phyloP scores from a whole-genome alignment of 1,284 basidiomycete species.

The Cryptococcus sp. region DNA sequence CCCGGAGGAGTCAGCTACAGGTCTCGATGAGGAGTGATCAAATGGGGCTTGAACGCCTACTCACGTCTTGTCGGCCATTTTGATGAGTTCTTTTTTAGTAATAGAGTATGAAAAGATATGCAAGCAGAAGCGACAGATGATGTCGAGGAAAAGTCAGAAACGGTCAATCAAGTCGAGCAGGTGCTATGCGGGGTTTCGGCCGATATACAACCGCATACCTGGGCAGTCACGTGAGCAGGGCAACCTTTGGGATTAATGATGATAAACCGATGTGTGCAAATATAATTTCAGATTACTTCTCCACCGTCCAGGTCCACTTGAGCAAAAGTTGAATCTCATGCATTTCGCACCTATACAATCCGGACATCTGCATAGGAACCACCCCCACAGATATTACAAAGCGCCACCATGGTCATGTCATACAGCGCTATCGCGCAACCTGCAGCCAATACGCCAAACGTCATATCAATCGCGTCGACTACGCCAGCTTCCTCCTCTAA shows the following conservation, averaged over 20 bases:
- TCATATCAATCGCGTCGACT: conserved; percentile 21
- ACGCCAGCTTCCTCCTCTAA: conserved; percentile 1
- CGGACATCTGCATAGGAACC: neutral
- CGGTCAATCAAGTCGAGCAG: neutral
- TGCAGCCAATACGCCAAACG: conserved; percentile 11
- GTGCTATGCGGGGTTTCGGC: neutral
- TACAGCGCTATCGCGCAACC: conserved; percentile 36
- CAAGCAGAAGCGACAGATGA: neutral
- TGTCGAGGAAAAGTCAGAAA: neutral
- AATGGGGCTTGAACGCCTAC: neutral
- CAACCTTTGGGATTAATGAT: too few relatives aligned
- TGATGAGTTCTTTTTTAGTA: neutral
- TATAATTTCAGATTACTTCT: conserved; percentile 1
- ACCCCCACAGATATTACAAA: neutral
- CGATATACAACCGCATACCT: neutral
- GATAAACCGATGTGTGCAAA: too few relatives aligned
- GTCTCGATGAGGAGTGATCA: neutral
- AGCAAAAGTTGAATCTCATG: neutral
- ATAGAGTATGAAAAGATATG: neutral
- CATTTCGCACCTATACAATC: neutral
- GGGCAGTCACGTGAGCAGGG: too few relatives aligned
- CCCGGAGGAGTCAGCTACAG: neutral
- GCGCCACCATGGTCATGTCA: conserved; percentile 32
- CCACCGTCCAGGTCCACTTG: conserved; percentile 8
- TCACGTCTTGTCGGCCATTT: conserved; percentile 28